Base-by-base conservation (phyloP, 345 rosid species). In the Gynandropsis gynandra region DNA sequence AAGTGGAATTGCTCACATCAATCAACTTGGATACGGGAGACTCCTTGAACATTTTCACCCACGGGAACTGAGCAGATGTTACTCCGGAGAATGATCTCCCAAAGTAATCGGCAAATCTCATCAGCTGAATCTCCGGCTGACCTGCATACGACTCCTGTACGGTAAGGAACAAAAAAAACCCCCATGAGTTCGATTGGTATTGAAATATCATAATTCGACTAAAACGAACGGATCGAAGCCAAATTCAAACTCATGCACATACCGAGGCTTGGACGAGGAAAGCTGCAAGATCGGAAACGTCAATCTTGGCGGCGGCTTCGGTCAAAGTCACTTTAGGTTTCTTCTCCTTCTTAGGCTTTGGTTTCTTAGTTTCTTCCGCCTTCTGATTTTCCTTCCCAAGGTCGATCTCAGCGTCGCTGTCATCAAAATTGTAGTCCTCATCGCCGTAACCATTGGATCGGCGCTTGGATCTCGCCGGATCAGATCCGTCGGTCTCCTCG, bases 21-120 rank as follows among this genome's bases (percentile, higher is more conserved):
- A 72, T 70, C 24, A 80, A 61, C 60, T 80, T 80, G 35, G 73
- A 47, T 36, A 80, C 70, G 1, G 86, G 35, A 42, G 70, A 64
- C 67, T 82, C 86, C 62, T 60, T 72, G 58, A 80, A 73, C 61
- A 74, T 63, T 65, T 80, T 82, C 64, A 77, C 49, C 86, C 87
- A 82, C 1, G 83, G 86, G 16, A 80, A 82, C 14, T 72, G 83
- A 12, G 80, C 77, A 8, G 80, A 69, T 7, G 72, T 52, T 24
- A 80, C 90, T 0, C 48, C 63, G 1, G 81, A 70, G 37, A 82
- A 76, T 7, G 81, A 80, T 66, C 73, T 73, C 20, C 90, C 90
- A 52, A 73, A 80, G 50, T 69, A 82, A 72, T 82, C 80, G 15
- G 86, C 83, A 66, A 82, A 75, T 67, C 80, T 65, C 79, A 77